Conservation (phyloP, 225 moss, liverwort and hornwort genomes). For the Physcomitrellopsis africana region DNA sequence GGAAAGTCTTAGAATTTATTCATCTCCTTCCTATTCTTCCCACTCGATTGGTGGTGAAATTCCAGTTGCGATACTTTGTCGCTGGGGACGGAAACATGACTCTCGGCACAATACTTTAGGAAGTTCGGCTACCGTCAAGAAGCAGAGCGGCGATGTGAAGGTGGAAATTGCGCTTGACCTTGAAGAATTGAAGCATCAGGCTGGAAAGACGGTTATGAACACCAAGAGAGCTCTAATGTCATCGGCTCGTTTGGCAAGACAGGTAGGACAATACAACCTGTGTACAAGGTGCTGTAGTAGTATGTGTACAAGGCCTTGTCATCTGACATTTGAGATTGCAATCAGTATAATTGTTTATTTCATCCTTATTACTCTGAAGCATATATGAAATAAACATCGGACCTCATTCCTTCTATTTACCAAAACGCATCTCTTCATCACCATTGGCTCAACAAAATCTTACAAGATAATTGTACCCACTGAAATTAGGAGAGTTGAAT, state of each 20-base stretch:
- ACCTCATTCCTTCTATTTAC: conserved; percentile 2
- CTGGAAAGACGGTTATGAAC: conserved; percentile 50
- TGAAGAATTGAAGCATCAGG: conserved; percentile 69
- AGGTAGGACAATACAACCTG: conserved; percentile 34
- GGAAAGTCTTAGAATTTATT: conserved; percentile 29
- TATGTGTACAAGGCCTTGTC: not conserved
- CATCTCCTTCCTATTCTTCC: not conserved
- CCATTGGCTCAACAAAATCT: not conserved
- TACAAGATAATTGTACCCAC: conserved; percentile 13
- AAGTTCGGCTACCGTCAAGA: conserved; percentile 23
- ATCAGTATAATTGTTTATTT: not conserved
- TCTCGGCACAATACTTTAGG: conserved; percentile 47
- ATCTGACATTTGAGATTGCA: conserved; percentile 23
- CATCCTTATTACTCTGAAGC: not conserved
- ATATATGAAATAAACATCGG: not conserved
- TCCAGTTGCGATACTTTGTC: conserved; percentile 28
- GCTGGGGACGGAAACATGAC: conserved; percentile 60
- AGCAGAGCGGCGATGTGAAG: conserved; percentile 59
- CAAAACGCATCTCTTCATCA: not conserved
- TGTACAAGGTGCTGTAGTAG: not conserved
- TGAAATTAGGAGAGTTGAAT: conserved; percentile 14
- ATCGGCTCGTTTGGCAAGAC: conserved; percentile 43
- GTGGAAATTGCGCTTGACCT: conserved; percentile 78
- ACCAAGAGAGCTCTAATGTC: conserved; percentile 46
- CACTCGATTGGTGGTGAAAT: not conserved